phyloP scores from a whole-genome alignment of 148 eudicot species.

The Amaranthus hypochondriacus region DNA sequence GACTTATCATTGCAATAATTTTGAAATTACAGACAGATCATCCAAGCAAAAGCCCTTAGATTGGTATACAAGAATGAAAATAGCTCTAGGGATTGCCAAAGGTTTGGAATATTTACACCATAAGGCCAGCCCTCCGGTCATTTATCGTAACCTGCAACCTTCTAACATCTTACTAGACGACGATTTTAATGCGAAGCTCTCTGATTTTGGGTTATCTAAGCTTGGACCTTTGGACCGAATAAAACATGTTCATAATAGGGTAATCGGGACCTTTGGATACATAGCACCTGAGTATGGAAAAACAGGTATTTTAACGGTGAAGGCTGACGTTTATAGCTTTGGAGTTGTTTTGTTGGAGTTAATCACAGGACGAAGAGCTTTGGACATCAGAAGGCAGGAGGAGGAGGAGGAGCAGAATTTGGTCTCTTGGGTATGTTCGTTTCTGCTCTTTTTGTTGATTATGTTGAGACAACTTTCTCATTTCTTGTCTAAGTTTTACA shows the following conservation, averaged over 20 bases:
- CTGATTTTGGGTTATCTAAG: constrained; percentile 62
- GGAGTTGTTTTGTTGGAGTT: constrained; percentile 65
- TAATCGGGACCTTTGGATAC: constrained; percentile 32
- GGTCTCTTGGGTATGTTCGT: constrained; percentile 43
- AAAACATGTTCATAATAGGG: neutral
- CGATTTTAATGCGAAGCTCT: constrained; percentile 51
- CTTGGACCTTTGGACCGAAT: constrained; percentile 46
- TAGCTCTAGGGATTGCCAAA: constrained; percentile 47
- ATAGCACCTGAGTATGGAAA: constrained; percentile 60
- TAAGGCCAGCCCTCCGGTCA: constrained; percentile 49
- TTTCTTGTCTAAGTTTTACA: neutral
- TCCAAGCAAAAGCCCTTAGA: constrained; percentile 36
- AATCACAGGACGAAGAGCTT: constrained; percentile 52
- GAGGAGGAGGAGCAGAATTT: constrained; percentile 37
- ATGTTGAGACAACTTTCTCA: neutral
- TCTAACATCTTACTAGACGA: constrained; percentile 56
- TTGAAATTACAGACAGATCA: constrained; percentile 6
- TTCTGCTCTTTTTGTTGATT: neutral
- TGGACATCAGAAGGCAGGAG: constrained; percentile 32
- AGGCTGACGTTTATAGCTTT: constrained; percentile 59
- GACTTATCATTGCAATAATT: neutral
- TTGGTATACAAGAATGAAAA: constrained; percentile 54
- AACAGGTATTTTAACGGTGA: constrained; percentile 48
- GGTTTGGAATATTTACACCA: constrained; percentile 62
- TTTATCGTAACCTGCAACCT: constrained; percentile 51